Conservation (phyloP, 164 flowering plant genomes). For the Santalum album region DNA sequence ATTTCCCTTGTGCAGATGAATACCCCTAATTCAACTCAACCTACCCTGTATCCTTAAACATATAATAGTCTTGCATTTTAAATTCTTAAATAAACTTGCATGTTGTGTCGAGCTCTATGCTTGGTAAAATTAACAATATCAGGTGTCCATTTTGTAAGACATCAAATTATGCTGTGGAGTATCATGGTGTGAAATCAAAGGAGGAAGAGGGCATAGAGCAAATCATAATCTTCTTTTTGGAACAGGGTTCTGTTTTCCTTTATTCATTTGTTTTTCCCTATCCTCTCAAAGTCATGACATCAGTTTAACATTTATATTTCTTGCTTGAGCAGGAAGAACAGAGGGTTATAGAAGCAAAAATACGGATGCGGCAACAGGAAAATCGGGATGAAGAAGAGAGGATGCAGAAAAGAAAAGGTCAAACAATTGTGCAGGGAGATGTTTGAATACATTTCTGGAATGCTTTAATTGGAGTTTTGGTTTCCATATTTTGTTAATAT, state of each 20-base stretch:
- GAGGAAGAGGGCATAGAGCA: slow-evolving; percentile 93
- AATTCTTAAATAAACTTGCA: background rate
- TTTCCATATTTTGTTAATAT: background rate
- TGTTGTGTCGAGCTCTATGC: background rate
- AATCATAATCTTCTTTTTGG: slow-evolving; percentile 48
- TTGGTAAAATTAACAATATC: slow-evolving; percentile 34
- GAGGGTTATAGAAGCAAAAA: slow-evolving; percentile 93
- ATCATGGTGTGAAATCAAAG: slow-evolving; percentile 78
- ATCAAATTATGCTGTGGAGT: slow-evolving; percentile 87
- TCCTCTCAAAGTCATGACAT: background rate
- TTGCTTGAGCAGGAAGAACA: slow-evolving; percentile 71
- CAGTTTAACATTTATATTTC: background rate
- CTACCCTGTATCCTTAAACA: slow-evolving; percentile 87
- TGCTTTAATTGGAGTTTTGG: slow-evolving; percentile 1
- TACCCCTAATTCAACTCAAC: slow-evolving; percentile 86
- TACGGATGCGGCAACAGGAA: slow-evolving; percentile 83
- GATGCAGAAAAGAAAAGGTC: slow-evolving; percentile 50
- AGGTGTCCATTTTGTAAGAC: slow-evolving; percentile 99
- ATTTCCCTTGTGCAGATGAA: slow-evolving; percentile 90
- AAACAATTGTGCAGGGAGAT: slow-evolving; percentile 22
- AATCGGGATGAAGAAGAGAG: slow-evolving; percentile 79
- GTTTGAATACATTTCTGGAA: slow-evolving; percentile 53
- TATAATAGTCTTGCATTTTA: slow-evolving; percentile 2
- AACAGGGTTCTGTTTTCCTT: too few species aligned
- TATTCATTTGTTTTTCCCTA: background rate